Evolutionary conservation across 2,329 filamentous ascomycete species (phyloP).

Genomic region (Pseudopithomyces maydicus): DNA sequence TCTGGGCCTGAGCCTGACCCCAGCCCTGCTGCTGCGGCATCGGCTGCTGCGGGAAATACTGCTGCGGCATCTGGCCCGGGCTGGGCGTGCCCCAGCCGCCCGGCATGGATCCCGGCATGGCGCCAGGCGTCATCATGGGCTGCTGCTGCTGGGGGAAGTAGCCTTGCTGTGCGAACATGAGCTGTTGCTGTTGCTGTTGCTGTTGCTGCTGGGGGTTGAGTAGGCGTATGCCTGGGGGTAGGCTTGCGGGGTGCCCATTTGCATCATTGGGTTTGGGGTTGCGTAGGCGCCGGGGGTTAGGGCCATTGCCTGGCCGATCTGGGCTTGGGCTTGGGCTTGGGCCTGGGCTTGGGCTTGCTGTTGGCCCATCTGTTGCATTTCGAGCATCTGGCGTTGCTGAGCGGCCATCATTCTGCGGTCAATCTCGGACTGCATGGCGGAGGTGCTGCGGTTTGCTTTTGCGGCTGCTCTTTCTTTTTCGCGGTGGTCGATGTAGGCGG

Average conservation of each 20-base stretch:
- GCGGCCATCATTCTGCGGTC: constrained; percentile 39
- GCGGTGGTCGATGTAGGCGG: constrained; percentile 78
- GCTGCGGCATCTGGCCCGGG: constrained; percentile 31
- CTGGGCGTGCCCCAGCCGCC: constrained; percentile 35
- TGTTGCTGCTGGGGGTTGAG: constrained; percentile 32
- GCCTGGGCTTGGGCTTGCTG: not conserved
- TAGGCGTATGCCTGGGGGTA: constrained; percentile 24
- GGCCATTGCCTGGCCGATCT: constrained; percentile 23
- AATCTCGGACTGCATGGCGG: constrained; percentile 43
- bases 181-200: constrained; percentile 30
- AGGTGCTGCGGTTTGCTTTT: constrained; percentile 37
- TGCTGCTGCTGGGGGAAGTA: constrained; percentile 34
- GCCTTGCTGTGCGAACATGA: constrained; percentile 36
- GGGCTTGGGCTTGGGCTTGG: constrained; percentile 20
- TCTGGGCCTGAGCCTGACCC: constrained; percentile 10
- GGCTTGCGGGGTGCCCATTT: constrained; percentile 18
- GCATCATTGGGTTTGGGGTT: constrained; percentile 20
- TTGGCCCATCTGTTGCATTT: constrained; percentile 33
- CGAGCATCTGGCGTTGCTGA: constrained; percentile 38
- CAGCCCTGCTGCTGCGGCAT: constrained; percentile 5
- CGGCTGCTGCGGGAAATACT: constrained; percentile 29
- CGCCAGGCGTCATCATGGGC: not conserved
- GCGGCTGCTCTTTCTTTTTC: constrained; percentile 70
- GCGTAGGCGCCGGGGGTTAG: constrained; percentile 5
- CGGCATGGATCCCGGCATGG: constrained; percentile 32